Evolutionary conservation across 2,329 filamentous ascomycete genomes (phyloP).

Genomic region (Colletotrichum noveboracense): DNA sequence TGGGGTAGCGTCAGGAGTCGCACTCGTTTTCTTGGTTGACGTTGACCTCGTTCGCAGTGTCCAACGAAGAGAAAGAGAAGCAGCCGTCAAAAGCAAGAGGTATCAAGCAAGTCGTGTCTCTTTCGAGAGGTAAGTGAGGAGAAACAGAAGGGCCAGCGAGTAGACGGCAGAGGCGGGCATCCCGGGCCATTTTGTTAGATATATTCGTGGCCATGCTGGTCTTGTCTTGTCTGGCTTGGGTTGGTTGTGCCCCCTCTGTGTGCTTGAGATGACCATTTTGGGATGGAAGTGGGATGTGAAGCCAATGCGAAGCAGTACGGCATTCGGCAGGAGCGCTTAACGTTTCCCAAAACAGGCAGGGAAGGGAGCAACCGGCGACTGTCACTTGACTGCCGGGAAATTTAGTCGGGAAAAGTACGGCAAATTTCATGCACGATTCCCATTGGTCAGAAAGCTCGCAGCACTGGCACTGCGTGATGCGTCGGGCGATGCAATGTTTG

Average conservation of each 20-base stretch:
- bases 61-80: not conserved
- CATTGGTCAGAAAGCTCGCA: not conserved
- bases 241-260: not conserved
- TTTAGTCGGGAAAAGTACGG: not conserved
- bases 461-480: not conserved
- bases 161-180: not conserved
- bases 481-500: not conserved
- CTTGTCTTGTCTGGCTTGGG: not conserved
- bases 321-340: slow-evolving; percentile 16
- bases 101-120: not conserved
- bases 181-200: not conserved
- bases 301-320: slow-evolving; percentile 7
- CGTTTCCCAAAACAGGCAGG: not conserved
- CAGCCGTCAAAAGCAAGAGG: not conserved
- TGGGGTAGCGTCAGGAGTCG: not conserved
- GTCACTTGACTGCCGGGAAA: not conserved
- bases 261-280: slow-evolving; percentile 12
- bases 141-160: not conserved
- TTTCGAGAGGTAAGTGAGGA: not conserved
- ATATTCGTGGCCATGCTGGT: not conserved
- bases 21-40: not conserved
- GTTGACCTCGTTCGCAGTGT: not conserved
- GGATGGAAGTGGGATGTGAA: slow-evolving; percentile 6
- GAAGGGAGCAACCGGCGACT: slow-evolving; percentile 19
- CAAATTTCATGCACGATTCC: not conserved